phyloP scores from a whole-genome alignment of 495 filamentous ascomycete species.

The Venustampulla echinocandica region DNA sequence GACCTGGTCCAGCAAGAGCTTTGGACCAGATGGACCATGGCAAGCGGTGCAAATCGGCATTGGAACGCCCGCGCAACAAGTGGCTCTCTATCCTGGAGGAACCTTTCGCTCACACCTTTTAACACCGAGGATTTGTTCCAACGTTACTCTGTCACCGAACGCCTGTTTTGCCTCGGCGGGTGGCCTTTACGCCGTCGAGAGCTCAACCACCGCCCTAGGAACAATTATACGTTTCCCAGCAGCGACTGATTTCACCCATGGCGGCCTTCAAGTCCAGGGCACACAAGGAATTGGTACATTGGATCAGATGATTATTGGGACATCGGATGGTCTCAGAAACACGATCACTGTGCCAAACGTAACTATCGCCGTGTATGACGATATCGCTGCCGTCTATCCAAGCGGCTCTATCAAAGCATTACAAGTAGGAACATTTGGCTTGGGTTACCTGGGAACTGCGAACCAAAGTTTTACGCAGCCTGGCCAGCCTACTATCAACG shows the following conservation, averaged over 20 bases:
- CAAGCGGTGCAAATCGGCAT: neutral
- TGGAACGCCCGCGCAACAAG: neutral
- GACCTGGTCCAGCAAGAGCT: neutral
- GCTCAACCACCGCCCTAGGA: neutral
- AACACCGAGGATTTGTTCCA: neutral
- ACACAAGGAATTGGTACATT: neutral
- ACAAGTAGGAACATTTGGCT: conserved; percentile 26
- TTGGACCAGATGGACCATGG: neutral
- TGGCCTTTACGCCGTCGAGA: neutral
- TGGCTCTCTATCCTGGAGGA: neutral
- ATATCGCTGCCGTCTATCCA: conserved; percentile 6
- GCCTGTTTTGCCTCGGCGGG: neutral
- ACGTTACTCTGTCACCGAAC: neutral
- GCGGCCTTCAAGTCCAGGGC: neutral
- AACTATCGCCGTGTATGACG: neutral
- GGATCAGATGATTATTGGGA: neutral
- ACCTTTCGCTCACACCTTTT: neutral
- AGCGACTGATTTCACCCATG: neutral
- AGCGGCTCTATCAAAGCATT: conserved; percentile 27
- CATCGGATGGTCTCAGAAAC: neutral
- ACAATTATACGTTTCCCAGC: neutral
- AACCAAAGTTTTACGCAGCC: conserved; percentile 18
- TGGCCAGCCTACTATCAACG: conserved; percentile 14
- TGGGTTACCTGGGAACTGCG: conserved; percentile 24
- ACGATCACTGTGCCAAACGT: neutral